These are phyloP conservation scores for Lentinula detonsa DNA, from an alignment of 768 basidiomycete genomes.

Conservation along the genomic window DNA sequence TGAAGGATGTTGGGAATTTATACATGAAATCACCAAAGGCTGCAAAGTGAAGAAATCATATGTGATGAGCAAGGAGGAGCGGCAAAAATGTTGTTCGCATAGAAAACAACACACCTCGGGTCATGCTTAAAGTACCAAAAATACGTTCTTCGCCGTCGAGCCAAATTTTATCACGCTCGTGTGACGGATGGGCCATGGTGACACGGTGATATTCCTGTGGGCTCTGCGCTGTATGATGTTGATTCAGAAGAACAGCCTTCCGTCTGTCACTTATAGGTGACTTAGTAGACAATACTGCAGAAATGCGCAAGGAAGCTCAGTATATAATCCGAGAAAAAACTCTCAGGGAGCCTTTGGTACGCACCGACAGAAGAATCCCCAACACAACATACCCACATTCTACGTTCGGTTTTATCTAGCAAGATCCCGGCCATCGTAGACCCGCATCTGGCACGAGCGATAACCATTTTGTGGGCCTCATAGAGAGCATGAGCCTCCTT, in stretches of 20 bases:
- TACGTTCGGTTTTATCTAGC: background rate
- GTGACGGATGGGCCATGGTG: background rate
- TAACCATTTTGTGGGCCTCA: background rate
- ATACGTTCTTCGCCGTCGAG: background rate
- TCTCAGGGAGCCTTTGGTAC: background rate
- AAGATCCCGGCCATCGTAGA: background rate
- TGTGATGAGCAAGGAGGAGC: background rate
- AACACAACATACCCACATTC: constrained; percentile 2
- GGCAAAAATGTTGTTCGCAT: background rate
- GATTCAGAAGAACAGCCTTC: background rate
- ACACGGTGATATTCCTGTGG: constrained; percentile 1
- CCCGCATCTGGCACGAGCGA: background rate
- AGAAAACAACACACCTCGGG: background rate
- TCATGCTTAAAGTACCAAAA: constrained; percentile 1
- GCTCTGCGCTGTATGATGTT: background rate
- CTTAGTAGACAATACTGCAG: background rate
- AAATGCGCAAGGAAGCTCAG: background rate
- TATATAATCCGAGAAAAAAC: background rate
- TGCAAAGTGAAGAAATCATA: background rate
- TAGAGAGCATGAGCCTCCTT: background rate
- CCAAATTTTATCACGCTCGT: background rate
- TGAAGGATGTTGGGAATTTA: background rate
- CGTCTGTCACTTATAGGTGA: background rate
- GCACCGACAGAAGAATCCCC: constrained; percentile 2
- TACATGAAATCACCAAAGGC: constrained; percentile 2